A percentile compares a stretch with the other conserved stretches of the same genome.
phyloP scores from a whole-genome alignment of 2,329 filamentous ascomycete genomes.

The Aureobasidium subglaciale region DNA sequence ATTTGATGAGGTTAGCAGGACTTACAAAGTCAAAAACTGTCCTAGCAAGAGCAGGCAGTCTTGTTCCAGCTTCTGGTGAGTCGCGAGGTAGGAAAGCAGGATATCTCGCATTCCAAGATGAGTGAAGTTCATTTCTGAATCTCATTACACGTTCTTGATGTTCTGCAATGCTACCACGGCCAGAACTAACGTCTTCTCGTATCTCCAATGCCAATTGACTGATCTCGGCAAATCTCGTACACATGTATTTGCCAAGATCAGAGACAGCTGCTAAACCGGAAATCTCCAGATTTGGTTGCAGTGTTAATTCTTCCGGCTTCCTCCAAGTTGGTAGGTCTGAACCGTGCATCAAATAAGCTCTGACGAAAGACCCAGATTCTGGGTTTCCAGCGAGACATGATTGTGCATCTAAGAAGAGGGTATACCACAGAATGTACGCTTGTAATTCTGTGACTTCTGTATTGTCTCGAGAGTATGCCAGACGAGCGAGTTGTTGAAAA shows the following conservation, averaged over 20 bases:
- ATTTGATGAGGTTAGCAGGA: no score
- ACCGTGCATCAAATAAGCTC: conserved; percentile 10
- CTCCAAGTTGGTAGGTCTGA: conserved; percentile 1
- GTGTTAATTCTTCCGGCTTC: neutral
- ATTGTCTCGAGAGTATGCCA: conserved; percentile 24
- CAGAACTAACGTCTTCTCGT: neutral
- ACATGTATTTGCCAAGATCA: conserved; percentile 5
- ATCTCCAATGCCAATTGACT: conserved; percentile 3
- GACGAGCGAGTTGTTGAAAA: conserved; percentile 44
- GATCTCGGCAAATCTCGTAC: neutral
- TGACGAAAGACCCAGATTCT: conserved; percentile 14
- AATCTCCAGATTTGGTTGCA: neutral
- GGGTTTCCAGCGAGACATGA: conserved; percentile 11
- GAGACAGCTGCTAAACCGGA: neutral
- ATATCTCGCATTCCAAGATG: conserved; percentile 23
- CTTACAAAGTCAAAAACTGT: conserved; percentile 39
- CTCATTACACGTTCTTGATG: conserved; percentile 14
- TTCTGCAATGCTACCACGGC: neutral
- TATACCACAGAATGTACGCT: conserved; percentile 49
- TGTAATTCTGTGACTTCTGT: conserved; percentile 23
- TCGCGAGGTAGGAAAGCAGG: conserved; percentile 21
- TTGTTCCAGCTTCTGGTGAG: conserved; percentile 23
- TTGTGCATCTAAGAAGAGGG: conserved; percentile 43
- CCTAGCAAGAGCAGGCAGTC: conserved; percentile 23
- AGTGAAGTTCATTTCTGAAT: conserved; percentile 23